A percentile compares a stretch with the other conserved stretches of the same genome.
These are phyloP conservation scores for Leptographium wingfieldii DNA, from an alignment of 2,329 filamentous ascomycete species.

Conservation along the genomic window DNA sequence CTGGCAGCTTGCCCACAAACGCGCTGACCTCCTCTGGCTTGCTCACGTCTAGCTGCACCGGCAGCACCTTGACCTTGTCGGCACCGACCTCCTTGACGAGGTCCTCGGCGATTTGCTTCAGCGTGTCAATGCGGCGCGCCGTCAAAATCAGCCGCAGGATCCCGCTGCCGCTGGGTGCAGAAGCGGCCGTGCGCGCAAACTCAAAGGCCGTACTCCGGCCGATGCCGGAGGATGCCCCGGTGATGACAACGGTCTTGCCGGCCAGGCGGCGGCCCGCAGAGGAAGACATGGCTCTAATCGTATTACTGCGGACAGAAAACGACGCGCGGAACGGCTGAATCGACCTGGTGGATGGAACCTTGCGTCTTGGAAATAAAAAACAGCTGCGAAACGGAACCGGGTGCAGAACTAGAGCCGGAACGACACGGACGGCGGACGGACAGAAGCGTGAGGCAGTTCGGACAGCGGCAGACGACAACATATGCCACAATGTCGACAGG, in stretches of 20 bases:
- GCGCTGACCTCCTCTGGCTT: slow-evolving; percentile 58
- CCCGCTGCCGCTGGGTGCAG: slow-evolving; percentile 17
- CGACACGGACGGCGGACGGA: neutral
- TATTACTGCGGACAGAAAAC: neutral
- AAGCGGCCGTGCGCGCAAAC: slow-evolving; percentile 75
- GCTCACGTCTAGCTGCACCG: slow-evolving; percentile 79
- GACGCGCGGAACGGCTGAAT: neutral
- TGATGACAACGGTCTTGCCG: slow-evolving; percentile 87
- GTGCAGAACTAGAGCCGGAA: no score
- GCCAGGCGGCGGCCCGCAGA: slow-evolving; percentile 62
- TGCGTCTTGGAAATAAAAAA: neutral
- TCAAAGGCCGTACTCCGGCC: slow-evolving; percentile 74
- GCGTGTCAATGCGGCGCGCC: slow-evolving; percentile 67
- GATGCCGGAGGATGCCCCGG: slow-evolving; percentile 88
- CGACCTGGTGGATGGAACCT: neutral
- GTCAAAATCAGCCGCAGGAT: slow-evolving; percentile 76
- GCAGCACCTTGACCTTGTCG: slow-evolving; percentile 73
- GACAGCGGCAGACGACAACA: slow-evolving; percentile 5
- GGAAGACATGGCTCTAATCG: slow-evolving; percentile 7
- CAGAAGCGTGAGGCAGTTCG: neutral
- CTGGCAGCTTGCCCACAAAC: slow-evolving; percentile 63
- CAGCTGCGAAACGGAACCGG: neutral
- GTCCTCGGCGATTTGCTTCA: slow-evolving; percentile 63
- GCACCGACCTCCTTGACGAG: slow-evolving; percentile 70
- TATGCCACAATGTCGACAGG: neutral